These are phyloP conservation scores for Canavalia ensiformis DNA, from an alignment of 306 rosid species.

Conservation along the genomic window DNA sequence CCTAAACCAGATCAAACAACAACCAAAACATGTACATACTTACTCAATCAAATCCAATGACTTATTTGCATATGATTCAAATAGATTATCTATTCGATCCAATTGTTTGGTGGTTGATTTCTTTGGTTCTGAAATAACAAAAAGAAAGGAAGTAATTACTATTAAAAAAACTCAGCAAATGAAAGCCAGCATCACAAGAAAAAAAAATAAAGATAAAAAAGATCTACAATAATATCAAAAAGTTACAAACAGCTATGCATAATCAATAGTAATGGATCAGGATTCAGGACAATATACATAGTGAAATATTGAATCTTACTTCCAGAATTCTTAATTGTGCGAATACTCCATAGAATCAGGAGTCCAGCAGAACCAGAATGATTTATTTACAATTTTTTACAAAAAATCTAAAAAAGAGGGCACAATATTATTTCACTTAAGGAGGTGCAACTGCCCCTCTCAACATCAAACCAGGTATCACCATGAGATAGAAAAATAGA, in stretches of 20 bases:
- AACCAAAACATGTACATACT: slow-evolving; percentile 47
- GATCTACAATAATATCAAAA: slow-evolving; percentile 5
- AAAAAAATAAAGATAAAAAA: neutral
- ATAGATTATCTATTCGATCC: slow-evolving; percentile 56
- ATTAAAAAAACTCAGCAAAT: slow-evolving; percentile 34
- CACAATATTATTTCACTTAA: neutral
- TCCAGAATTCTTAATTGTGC: neutral
- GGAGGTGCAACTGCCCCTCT: neutral
- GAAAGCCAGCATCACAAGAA: neutral
- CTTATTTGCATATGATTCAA: slow-evolving; percentile 59
- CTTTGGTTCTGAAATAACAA: slow-evolving; percentile 56
- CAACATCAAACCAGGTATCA: slow-evolving; percentile 1
- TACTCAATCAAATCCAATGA: slow-evolving; percentile 68
- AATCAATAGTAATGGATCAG: slow-evolving; percentile 23
- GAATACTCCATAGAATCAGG: neutral
- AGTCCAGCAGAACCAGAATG: neutral
- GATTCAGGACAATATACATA: slow-evolving; percentile 20
- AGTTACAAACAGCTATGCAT: neutral
- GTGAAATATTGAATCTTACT: slow-evolving; percentile 24
- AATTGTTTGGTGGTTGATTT: slow-evolving; percentile 57
- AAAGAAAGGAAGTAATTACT: slow-evolving; percentile 36
- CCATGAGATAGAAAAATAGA: neutral
- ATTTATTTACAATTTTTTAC: neutral
- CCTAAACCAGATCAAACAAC: slow-evolving; percentile 16
- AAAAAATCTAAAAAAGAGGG: neutral